Conservation (phyloP, 306 rosid genomes). For the Cercis canadensis region DNA sequence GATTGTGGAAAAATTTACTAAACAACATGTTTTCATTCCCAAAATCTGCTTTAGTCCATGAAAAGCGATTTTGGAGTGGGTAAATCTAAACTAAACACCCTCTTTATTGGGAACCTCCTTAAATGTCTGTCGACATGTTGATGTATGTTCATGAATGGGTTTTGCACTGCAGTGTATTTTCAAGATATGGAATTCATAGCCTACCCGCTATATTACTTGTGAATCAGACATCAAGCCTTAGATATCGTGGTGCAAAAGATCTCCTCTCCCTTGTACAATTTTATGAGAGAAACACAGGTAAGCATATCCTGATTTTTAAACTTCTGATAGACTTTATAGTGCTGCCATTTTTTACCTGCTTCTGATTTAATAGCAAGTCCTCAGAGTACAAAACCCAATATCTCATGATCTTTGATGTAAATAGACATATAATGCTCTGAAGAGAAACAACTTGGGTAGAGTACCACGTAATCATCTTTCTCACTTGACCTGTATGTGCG, state of each 20-base stretch:
- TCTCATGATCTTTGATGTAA: background rate
- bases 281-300: constrained; percentile 71
- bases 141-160: constrained; percentile 12
- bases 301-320: constrained; percentile 28
- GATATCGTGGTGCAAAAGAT: constrained; percentile 63
- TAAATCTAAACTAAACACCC: no score
- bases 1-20: no score
- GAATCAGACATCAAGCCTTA: constrained; percentile 65
- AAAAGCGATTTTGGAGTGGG: no score
- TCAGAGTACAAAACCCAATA: background rate
- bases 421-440: background rate
- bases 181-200: constrained; percentile 77
- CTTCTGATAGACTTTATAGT: constrained; percentile 10
- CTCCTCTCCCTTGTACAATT: constrained; percentile 53
- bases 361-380: constrained; percentile 27
- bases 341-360: background rate
- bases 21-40: no score
- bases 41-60: no score
- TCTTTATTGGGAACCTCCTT: no score
- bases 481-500: constrained; percentile 20
- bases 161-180: constrained; percentile 58
- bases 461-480: constrained; percentile 6
- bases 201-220: constrained; percentile 72
- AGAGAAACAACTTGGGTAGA: background rate
- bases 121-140: constrained; percentile 6